phyloP scores from a whole-genome alignment of 371 early-diverging fungal genomes.

The Apophysomyces variabilis region DNA sequence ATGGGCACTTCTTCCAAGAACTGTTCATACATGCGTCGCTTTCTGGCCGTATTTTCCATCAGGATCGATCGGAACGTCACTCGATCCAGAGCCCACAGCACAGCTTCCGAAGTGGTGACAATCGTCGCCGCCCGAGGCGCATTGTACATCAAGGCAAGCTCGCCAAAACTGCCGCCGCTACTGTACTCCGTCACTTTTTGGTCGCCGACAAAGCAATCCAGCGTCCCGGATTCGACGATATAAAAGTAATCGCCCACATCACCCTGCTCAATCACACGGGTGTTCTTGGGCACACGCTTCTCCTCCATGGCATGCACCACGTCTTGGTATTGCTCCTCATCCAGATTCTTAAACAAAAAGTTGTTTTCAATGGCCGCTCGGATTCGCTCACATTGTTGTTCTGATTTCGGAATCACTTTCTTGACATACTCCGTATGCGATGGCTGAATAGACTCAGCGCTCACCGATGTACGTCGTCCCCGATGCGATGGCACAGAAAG shows the following conservation, averaged over 20 bases:
- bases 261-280: slow-evolving; percentile 92
- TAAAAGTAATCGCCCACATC: slow-evolving; percentile 98
- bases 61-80: slow-evolving; percentile 79
- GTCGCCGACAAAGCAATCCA: slow-evolving; percentile 88
- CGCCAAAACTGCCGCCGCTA: slow-evolving; percentile 83
- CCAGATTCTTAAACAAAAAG: slow-evolving; percentile 91
- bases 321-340: slow-evolving; percentile 94
- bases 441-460: slow-evolving; percentile 96
- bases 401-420: slow-evolving; percentile 85
- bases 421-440: slow-evolving; percentile 78
- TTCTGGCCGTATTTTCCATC: slow-evolving; percentile 75
- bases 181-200: slow-evolving; percentile 69
- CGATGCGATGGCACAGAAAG: slow-evolving; percentile 68
- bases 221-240: slow-evolving; percentile 93
- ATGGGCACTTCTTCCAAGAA: slow-evolving; percentile 78
- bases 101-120: slow-evolving; percentile 62
- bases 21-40: slow-evolving; percentile 78
- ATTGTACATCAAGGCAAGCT: slow-evolving; percentile 92
- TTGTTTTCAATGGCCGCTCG: slow-evolving; percentile 80
- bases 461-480: slow-evolving; percentile 94
- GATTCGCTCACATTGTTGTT: slow-evolving; percentile 83
- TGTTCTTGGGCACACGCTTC: slow-evolving; percentile 73
- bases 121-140: slow-evolving; percentile 91
- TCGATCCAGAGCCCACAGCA: slow-evolving; percentile 87
- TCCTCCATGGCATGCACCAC: slow-evolving; percentile 98